Conservation (phyloP, 768 basidiomycete genomes). For the Leccinum imitatum region DNA sequence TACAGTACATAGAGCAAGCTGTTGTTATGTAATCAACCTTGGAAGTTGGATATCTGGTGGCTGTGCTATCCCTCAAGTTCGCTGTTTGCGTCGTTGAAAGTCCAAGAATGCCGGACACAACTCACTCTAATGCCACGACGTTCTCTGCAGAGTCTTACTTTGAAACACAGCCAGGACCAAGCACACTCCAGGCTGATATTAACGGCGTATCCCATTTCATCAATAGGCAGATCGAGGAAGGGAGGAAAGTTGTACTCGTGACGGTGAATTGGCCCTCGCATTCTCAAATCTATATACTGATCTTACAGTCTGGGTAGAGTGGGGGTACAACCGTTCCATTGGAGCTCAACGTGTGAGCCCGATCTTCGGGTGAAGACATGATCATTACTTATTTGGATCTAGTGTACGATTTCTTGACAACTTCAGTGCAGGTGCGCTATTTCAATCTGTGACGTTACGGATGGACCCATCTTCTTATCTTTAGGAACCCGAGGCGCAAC, state of each 20-base stretch:
- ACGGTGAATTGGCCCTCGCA: conserved; percentile 60
- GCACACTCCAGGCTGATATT: conserved; percentile 67
- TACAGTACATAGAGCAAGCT: too few relatives aligned
- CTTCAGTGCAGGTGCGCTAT: conserved; percentile 85
- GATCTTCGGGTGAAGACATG: conserved; percentile 5
- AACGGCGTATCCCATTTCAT: conserved; percentile 68
- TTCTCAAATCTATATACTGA: conserved; percentile 9
- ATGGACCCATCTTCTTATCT: conserved; percentile 7
- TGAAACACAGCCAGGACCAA: conserved; percentile 78
- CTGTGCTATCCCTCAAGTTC: conserved; percentile 6
- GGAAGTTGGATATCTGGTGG: conserved; percentile 4
- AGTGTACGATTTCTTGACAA: conserved; percentile 99
- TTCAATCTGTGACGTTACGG: background rate
- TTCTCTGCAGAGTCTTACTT: conserved; percentile 94
- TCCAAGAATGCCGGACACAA: conserved; percentile 20
- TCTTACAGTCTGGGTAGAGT: conserved; percentile 54
- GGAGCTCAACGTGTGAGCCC: conserved; percentile 96
- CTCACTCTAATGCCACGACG: conserved; percentile 15
- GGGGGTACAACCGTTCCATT: conserved; percentile 97
- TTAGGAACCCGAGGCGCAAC: conserved; percentile 94
- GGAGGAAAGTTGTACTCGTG: conserved; percentile 85
- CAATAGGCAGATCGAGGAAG: conserved; percentile 56
- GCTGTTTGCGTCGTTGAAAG: background rate
- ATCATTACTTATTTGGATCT: conserved; percentile 21
- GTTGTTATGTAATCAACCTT: too few relatives aligned